A percentile compares a stretch with the other conserved stretches of the same genome.
phyloP scores from a whole-genome alignment of 306 rosid species.

The Quercus berberidifolia region DNA sequence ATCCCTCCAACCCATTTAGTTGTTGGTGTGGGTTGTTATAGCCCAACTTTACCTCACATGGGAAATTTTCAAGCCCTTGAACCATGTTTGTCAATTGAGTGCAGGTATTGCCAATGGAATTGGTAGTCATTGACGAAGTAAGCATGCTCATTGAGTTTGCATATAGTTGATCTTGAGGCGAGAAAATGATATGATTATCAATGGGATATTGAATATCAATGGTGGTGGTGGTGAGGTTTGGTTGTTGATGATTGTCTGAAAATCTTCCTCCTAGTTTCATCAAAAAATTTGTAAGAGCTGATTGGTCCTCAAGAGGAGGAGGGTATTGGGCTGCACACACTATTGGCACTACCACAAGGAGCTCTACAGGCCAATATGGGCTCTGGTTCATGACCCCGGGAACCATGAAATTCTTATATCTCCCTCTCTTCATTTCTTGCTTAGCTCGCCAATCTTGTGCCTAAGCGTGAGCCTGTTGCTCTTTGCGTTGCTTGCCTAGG shows the following conservation, averaged over 20 bases:
- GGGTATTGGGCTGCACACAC: constrained; percentile 24
- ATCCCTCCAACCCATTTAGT: constrained; percentile 30
- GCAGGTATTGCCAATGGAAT: no score
- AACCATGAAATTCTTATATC: constrained; percentile 9
- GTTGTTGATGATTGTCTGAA: constrained; percentile 5
- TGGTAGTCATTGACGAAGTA: no score
- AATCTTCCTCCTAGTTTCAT: constrained; percentile 46
- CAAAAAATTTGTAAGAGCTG: constrained; percentile 37
- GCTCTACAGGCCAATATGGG: constrained; percentile 39
- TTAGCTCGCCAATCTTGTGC: constrained; percentile 38
- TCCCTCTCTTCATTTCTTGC: constrained; percentile 50
- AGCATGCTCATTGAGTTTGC: no score
- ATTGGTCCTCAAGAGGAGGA: constrained; percentile 25
- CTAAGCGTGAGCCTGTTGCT: constrained; percentile 38
- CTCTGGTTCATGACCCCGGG: constrained; percentile 27
- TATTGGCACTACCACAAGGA: constrained; percentile 27
- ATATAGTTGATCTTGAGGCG: no score
- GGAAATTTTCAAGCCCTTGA: no score
- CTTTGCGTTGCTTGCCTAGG: constrained; percentile 62
- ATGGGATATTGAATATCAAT: no score
- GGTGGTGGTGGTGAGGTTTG: no score
- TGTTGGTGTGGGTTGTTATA: not conserved
- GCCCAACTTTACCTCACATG: no score
- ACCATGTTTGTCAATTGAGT: no score
- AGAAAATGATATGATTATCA: no score